phyloP scores from a whole-genome alignment of 2,329 filamentous ascomycete genomes.

The Chaetomium sp. region DNA sequence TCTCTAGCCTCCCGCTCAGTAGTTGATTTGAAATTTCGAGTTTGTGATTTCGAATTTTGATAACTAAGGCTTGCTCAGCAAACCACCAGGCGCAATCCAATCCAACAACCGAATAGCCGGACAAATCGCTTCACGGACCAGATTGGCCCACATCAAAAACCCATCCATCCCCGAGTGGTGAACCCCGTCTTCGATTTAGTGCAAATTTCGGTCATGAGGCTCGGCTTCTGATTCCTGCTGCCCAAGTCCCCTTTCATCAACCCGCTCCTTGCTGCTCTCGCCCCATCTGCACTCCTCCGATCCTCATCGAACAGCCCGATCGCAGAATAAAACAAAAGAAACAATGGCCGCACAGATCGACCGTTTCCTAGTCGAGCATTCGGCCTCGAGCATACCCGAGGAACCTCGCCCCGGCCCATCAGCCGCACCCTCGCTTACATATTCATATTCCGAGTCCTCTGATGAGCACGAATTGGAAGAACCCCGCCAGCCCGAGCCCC shows the following conservation, averaged over 20 bases:
- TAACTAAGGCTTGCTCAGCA: not conserved
- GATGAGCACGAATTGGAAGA: constrained; percentile 59
- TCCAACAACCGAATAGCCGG: constrained; percentile 9
- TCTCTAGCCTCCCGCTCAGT: constrained; percentile 26
- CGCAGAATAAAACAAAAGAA: constrained; percentile 16
- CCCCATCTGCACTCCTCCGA: not conserved
- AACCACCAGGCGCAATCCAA: constrained; percentile 6
- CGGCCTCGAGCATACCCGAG: constrained; percentile 48
- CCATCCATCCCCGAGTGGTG: constrained; percentile 5
- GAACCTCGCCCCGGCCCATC: constrained; percentile 51
- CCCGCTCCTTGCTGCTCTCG: constrained; percentile 5
- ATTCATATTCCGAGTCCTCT: constrained; percentile 63
- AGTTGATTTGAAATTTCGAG: not conserved
- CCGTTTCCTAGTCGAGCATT: constrained; percentile 46
- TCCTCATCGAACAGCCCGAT: not conserved
- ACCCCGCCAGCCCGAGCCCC: constrained; percentile 48
- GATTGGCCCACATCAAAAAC: constrained; percentile 25
- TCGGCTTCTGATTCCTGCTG: constrained; percentile 17
- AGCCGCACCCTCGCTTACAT: constrained; percentile 62
- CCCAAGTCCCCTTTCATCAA: constrained; percentile 14
- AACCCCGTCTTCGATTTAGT: constrained; percentile 15
- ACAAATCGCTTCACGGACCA: constrained; percentile 1
- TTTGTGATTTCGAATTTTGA: not conserved
- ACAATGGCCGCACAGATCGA: constrained; percentile 44
- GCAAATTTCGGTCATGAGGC: constrained; percentile 32